Evolutionary conservation across 257 asterid genomes (phyloP).

Genomic region (Echium plantagineum): DNA sequence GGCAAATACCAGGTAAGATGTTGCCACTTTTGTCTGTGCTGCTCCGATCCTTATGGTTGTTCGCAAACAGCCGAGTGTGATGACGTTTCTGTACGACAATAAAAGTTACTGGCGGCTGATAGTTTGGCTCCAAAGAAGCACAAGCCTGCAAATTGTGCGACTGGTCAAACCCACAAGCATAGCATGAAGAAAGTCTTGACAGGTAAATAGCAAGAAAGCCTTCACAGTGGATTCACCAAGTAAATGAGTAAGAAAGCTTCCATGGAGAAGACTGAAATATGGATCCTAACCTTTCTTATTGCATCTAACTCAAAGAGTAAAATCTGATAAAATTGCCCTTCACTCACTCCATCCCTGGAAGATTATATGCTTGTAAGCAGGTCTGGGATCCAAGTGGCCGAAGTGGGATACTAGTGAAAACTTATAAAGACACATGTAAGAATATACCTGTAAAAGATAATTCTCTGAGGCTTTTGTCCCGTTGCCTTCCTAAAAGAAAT

Average conservation of each 20-base stretch:
- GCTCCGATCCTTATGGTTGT: conserved; percentile 78
- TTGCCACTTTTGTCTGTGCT: conserved; percentile 93
- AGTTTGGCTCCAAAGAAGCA: conserved; percentile 58
- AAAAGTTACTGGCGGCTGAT: conserved; percentile 96
- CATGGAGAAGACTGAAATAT: background rate
- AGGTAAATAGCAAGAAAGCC: background rate
- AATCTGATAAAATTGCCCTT: conserved; percentile 62
- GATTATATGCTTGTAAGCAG: background rate
- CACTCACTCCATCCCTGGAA: conserved; percentile 58
- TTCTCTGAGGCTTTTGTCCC: conserved; percentile 13
- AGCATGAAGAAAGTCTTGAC: background rate
- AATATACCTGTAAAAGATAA: conserved; percentile 10
- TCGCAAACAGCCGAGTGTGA: conserved; percentile 83
- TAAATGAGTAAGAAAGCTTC: no score
- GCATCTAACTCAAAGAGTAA: conserved; percentile 61
- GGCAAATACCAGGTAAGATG: conserved; percentile 65
- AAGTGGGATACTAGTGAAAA: background rate
- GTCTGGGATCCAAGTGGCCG: background rate
- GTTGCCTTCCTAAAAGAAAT: conserved; percentile 12
- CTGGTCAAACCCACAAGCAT: background rate
- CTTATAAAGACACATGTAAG: background rate
- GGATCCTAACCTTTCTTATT: conserved; percentile 8
- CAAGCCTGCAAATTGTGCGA: background rate
- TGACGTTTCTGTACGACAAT: conserved; percentile 93
- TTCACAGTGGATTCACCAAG: background rate